Evolutionary conservation across 768 basidiomycete genomes (phyloP).

Genomic region (Tricholoma terreum): DNA sequence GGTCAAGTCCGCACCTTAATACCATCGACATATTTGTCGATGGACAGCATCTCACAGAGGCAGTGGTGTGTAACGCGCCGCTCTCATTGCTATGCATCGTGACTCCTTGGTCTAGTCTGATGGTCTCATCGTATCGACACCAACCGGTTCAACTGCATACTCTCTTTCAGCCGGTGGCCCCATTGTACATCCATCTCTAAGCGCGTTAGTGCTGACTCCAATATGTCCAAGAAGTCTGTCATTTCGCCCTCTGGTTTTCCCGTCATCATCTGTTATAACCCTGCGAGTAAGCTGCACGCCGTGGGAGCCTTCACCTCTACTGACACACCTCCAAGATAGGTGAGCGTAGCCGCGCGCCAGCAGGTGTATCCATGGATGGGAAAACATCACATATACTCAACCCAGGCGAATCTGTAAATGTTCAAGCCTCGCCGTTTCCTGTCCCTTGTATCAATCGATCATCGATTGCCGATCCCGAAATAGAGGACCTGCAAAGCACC

Average conservation of each 20-base stretch:
- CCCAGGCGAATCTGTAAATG: constrained; percentile 82
- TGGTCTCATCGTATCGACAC: constrained; percentile 91
- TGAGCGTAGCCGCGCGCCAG: constrained; percentile 78
- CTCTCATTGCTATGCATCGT: neutral
- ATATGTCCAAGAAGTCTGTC: constrained; percentile 92
- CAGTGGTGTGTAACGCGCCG: constrained; percentile 62
- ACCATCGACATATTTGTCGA: constrained; percentile 94
- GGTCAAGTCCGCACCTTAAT: constrained; percentile 86
- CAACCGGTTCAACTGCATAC: constrained; percentile 95
- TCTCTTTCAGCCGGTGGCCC: constrained; percentile 94
- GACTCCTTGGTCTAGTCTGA: constrained; percentile 59
- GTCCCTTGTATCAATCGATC: constrained; percentile 92
- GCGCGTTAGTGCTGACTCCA: constrained; percentile 89
- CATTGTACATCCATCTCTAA: constrained; percentile 90
- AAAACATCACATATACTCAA: constrained; percentile 77
- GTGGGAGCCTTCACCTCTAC: constrained; percentile 4
- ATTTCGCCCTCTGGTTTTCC: constrained; percentile 90
- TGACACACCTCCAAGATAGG: constrained; percentile 57
- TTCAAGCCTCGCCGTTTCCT: constrained; percentile 82
- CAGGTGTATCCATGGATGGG: constrained; percentile 92
- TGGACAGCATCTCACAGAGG: constrained; percentile 92
- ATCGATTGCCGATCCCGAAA: constrained; percentile 57
- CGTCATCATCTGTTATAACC: constrained; percentile 73
- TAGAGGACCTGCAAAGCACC: constrained; percentile 36
- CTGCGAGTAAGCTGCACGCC: constrained; percentile 51